phyloP scores from a whole-genome alignment of 2,329 filamentous ascomycete species.

The Fusarium newnesense region DNA sequence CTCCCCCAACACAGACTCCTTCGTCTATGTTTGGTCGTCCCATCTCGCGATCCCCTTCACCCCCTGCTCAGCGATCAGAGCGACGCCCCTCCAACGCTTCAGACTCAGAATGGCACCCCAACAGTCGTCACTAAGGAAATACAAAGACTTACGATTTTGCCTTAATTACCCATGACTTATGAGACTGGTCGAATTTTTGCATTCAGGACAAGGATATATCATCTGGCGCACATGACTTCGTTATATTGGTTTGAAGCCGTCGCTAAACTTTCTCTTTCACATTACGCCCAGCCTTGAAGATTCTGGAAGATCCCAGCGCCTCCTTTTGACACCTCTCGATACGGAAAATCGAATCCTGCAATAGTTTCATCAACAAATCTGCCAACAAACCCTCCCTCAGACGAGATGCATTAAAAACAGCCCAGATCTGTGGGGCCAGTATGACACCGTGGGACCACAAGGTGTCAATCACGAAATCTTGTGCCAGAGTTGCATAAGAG shows the following conservation, averaged over 20 bases:
- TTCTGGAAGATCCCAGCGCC: not conserved
- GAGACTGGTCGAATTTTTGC: slow-evolving; percentile 12
- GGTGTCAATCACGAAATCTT: slow-evolving; percentile 36
- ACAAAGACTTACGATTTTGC: not conserved
- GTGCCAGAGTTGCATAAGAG: slow-evolving; percentile 31
- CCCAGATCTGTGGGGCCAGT: slow-evolving; percentile 27
- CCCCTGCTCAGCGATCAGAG: slow-evolving; percentile 41
- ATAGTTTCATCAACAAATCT: not conserved
- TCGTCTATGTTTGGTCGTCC: slow-evolving; percentile 39
- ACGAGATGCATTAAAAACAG: slow-evolving; percentile 22
- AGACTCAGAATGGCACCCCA: slow-evolving; percentile 40
- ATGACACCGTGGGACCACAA: not conserved
- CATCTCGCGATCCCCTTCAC: slow-evolving; percentile 42
- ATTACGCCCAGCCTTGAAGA: not conserved
- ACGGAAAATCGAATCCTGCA: not conserved
- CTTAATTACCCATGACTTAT: slow-evolving; percentile 17
- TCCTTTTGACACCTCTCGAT: not conserved
- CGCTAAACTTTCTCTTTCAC: not conserved
- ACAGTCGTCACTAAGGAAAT: slow-evolving; percentile 30
- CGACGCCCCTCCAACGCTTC: slow-evolving; percentile 41
- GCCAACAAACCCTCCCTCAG: not conserved
- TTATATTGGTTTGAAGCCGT: slow-evolving; percentile 8
- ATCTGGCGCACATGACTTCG: slow-evolving; percentile 22
- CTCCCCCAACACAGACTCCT: slow-evolving; percentile 43
- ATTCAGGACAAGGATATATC: slow-evolving; percentile 18